Base-by-base conservation (phyloP, 1,139 yeast genomes). In the Yamadazyma taylorii region DNA sequence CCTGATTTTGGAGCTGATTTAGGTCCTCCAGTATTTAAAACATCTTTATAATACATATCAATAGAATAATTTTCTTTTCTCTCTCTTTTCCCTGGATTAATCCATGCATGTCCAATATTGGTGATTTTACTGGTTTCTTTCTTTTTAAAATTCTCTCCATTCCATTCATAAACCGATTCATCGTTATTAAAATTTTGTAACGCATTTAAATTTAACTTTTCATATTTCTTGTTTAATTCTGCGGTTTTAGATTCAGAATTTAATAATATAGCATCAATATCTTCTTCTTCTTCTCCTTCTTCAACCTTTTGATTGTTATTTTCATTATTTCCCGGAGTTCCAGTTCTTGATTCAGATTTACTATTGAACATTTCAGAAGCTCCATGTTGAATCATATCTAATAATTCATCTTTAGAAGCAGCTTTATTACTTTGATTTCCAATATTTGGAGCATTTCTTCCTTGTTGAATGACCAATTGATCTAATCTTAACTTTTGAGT, bases 391-490 rank as follows among this genome's bases (percentile, higher is more conserved):
- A 85, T 85, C 92, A 85, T 84, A 49, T 79, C 80, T 43, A 85
- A 66, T 50, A 85, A 74, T 46, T 84, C 92, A 51, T 81, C 87
- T 53, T 84, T 84, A 3, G 81, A 70, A 13, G 73, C 72, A 10
- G 74, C 75, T 33, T 75, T 63, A 35, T 56, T 59, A 24, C 64
- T 57, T 34, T 63, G 66, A 36, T 63, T 68, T 9, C 65, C 67
- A 33, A 64, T 59, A 24, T 65, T 66, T 3, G 68, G 68, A 7
- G 57, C 53, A 19, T 68, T 69, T 48, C 85, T 67, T 3, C 89
- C 90, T 51, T 83, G 92, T 54, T 85, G 94, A 48, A 85, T 85
- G 37, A 85, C 94, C 56, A 85, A 74, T 56, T 85, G 92, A 56
- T 85, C 94, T 46, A 85, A 65, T 55, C 90, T 72, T 49, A 85